Evolutionary conservation across 192 early-diverging fungal species (phyloP), one percentile per base, ranked within the genome.

Genomic region (Pilobolus umbonatus): DNA sequence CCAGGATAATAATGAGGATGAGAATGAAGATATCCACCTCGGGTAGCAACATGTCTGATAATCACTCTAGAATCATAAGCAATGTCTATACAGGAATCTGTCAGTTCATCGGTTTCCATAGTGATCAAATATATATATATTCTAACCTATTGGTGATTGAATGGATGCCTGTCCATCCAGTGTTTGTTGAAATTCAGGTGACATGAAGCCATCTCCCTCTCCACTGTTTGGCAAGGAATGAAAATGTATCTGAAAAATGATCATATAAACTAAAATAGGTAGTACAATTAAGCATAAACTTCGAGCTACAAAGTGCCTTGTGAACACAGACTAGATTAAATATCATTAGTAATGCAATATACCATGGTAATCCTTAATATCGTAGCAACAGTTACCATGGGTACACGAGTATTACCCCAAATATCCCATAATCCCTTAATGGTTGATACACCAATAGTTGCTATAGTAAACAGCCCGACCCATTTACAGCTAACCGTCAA

Each of bases 141-240:
- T 36, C 6, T 54, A 63, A 54, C 82, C 79, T 75, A 75, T 68
- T n/a, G 79, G 76, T 3, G 73, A 67, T 40, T 77, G 76, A n/a
- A 70, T 22, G 50, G 39, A 42, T 5, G 39, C 14, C 4, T 81
- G 88, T 6, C 95, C 96, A 2, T 68, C 68, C 2, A 98, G 76
- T 17, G 88, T 85, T 60, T 86, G 86, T 66, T 96, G 92, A 78
- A 98, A 97, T 56, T 85, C 85, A 40, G 91, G 85, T 61, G 86
- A 90, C 93, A 97, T 94, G 65, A 98, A 98, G 3, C 88, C 91
- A 76, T 97, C 92, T 15, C 96, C 96, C 19, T 91, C 89, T 9
- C 96, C 96, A 48, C 78, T 82, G 58, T 86, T 84, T 39, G 74
- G 75, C 51, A 98, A 75, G 4, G 90, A 76, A 36, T 78, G 73